Base-by-base conservation (phyloP, 1,284 basidiomycete genomes). In the Sporisorium exsertum region DNA sequence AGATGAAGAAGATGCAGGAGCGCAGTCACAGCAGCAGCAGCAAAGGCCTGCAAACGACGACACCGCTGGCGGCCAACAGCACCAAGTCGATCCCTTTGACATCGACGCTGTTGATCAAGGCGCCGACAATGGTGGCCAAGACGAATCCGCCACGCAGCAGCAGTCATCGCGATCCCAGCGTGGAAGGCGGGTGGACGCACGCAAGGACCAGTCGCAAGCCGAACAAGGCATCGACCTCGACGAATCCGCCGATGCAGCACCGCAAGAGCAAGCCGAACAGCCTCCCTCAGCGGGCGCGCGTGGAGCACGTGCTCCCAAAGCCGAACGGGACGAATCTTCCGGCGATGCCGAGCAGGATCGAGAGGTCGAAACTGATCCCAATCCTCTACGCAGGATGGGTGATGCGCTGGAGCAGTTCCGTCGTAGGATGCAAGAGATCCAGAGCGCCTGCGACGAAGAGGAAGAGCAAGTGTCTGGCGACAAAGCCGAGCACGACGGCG, bases 371-470 rank as follows among this genome's bases (percentile, higher is more conserved):
- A 70, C 70, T 47, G 83, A 82, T 35, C 70, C 75, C 37, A 92
- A 94, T 78, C 91, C 93, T 5, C 87, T 92, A 29, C 92, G 94
- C 61, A 92, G 90, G 70, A 90, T 96, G 3, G 95, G 94, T 40
- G 95, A 98, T 83, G 90, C 93, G 1, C 86, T 94, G 61, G 90
- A 92, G 76, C 93, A 95, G 81, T 93, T 97, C 75, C 90, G 90
- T 58, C 91, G 93, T 69, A 91, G 92, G 16, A 91, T 95, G 74
- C 91, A 96, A 70, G 92, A 95, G 70, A 97, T 98, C 71, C 87
- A 93, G 62, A 89, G 91, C 46, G 81, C 82, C 5, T 82, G 87
- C 50, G 81, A 86, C n/a, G 88, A 78, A 86, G 88, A 72, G 61
- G 85, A 80, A 9, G 65, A 77, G 64, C 79, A 81, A 57, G 55